These are phyloP conservation scores for Neocatenulostroma microsporum DNA, from an alignment of 2,329 filamentous ascomycete genomes.

Conservation along the genomic window DNA sequence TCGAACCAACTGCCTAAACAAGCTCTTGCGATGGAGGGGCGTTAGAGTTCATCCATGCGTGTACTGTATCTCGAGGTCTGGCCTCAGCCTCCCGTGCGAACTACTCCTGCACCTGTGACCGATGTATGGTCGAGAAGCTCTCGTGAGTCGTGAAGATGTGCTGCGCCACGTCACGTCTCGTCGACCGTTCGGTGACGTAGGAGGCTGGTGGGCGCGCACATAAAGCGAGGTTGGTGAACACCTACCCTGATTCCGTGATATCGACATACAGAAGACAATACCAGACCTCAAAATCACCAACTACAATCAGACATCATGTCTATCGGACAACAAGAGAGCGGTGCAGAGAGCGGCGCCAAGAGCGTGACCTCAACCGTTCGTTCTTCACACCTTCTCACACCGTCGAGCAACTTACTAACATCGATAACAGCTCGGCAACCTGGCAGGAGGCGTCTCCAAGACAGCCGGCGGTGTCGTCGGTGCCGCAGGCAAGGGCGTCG, in stretches of 20 bases:
- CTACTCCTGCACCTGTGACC: background rate
- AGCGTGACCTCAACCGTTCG: conserved; percentile 26
- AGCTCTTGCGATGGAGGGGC: conserved; percentile 1
- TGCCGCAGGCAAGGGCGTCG: conserved; percentile 37
- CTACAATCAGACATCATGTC: no score
- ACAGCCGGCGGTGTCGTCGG: conserved; percentile 48
- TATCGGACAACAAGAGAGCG: conserved; percentile 14
- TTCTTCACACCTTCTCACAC: background rate
- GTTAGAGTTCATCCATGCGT: background rate
- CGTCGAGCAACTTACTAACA: no score
- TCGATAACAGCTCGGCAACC: conserved; percentile 38
- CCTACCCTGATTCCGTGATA: no score
- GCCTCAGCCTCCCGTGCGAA: background rate
- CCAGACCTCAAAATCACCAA: no score
- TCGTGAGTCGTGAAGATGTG: background rate
- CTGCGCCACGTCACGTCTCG: no score
- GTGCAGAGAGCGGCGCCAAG: conserved; percentile 26
- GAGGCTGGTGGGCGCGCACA: no score
- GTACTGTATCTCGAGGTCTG: no score
- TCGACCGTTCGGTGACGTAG: no score
- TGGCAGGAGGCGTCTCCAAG: conserved; percentile 45
- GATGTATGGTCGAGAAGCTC: background rate
- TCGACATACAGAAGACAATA: no score
- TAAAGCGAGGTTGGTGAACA: no score
- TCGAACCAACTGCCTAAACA: conserved; percentile 3